Conservation (phyloP, 75 land plant species). For the Gnetum montanum region DNA sequence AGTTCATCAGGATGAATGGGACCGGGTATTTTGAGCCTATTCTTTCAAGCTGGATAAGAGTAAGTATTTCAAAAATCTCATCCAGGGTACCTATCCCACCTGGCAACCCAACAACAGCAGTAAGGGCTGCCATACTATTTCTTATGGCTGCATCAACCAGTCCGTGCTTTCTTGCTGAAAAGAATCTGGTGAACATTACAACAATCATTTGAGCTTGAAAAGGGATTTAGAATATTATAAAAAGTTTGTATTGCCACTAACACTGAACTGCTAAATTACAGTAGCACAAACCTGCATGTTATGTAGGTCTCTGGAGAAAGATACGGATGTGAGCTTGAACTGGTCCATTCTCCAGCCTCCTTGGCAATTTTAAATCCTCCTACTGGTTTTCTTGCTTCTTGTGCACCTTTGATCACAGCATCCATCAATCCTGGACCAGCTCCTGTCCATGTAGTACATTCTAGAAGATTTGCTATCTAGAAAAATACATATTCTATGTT, state of each 20-base stretch:
- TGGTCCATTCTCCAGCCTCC: slow-evolving; percentile 76
- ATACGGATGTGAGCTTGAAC: slow-evolving; percentile 72
- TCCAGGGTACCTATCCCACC: slow-evolving; percentile 90
- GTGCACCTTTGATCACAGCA: slow-evolving; percentile 79
- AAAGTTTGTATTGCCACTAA: too few species aligned
- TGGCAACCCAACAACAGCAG: slow-evolving; percentile 75
- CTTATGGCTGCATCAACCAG: slow-evolving; percentile 82
- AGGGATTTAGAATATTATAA: too few species aligned
- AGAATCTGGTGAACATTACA: slow-evolving; percentile 46
- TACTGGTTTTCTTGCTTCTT: slow-evolving; percentile 65
- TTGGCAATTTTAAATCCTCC: slow-evolving; percentile 83
- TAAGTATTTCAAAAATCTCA: slow-evolving; percentile 81
- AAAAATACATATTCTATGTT: too few species aligned
- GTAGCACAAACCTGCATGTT: slow-evolving; percentile 59
- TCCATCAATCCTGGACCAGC: slow-evolving; percentile 97
- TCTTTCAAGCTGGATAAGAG: slow-evolving; percentile 67
- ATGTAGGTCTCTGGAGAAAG: slow-evolving; percentile 56
- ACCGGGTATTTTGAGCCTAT: slow-evolving; percentile 76
- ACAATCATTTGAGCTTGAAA: too few species aligned
- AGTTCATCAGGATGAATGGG: slow-evolving; percentile 77
- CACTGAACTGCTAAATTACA: slow-evolving; percentile 12
- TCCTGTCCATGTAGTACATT: slow-evolving; percentile 90
- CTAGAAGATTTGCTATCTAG: slow-evolving; percentile 66
- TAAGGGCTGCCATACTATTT: slow-evolving; percentile 32
- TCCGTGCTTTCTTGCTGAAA: slow-evolving; percentile 91